Evolutionary conservation across 1,139 yeast genomes (phyloP).

Genomic region (Nakaseomyces bracarensis): DNA sequence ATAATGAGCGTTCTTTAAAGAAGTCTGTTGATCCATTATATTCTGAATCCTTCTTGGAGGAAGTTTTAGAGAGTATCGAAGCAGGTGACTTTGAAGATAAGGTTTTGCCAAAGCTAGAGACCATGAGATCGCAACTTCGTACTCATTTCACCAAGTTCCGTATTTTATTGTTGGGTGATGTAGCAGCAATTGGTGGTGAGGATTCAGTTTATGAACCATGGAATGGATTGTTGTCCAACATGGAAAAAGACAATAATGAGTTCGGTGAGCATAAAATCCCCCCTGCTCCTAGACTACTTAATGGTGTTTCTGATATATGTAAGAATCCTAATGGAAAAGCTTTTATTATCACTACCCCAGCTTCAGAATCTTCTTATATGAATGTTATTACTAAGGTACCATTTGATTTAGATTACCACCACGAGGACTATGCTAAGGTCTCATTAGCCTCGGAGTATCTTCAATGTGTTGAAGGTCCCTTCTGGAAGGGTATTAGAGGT

Average conservation of each 20-base stretch:
- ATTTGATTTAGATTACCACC: conserved; percentile 42
- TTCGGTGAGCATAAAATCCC: conserved; percentile 17
- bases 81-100: conserved; percentile 33
- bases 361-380: conserved; percentile 80
- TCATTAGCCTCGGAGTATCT: conserved; percentile 69
- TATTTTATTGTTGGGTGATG: conserved; percentile 64
- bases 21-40: conserved; percentile 58
- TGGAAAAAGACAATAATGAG: conserved; percentile 9
- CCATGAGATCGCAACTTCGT: conserved; percentile 50
- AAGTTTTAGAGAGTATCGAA: conserved; percentile 44
- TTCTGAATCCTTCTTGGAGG: conserved; percentile 52
- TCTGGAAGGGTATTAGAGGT: conserved; percentile 95
- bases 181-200: conserved; percentile 29
- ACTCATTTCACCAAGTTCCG: conserved; percentile 51
- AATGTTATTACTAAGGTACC: conserved; percentile 56
- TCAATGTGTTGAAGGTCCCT: conserved; percentile 90
- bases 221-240: conserved; percentile 37
- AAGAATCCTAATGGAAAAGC: conserved; percentile 47
- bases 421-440: conserved; percentile 63
- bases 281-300: conserved; percentile 46
- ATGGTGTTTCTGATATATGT: conserved; percentile 54
- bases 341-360: conserved; percentile 64
- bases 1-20: conserved; percentile 51
- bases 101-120: conserved; percentile 49
- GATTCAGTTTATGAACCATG: conserved; percentile 39